These are phyloP conservation scores for Naegleria fowleri DNA, from an alignment of 208 protist species.

Conservation along the genomic window DNA sequence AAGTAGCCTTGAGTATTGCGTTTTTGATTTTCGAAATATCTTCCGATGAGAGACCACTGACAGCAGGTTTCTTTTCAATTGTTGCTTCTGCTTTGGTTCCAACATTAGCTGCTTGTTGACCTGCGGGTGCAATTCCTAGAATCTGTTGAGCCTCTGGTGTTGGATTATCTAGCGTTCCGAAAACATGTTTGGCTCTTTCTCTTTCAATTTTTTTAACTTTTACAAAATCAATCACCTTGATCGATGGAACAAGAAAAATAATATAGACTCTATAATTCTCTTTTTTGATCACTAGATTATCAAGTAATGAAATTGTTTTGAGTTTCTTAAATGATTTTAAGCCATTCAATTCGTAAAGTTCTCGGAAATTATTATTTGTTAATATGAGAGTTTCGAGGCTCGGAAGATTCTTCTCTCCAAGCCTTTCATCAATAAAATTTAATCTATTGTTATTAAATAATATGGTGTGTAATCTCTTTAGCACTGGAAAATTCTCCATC, in stretches of 20 bases:
- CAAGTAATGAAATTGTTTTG: background rate
- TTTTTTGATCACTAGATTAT: slow-evolving; percentile 4
- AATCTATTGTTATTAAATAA: slow-evolving; percentile 1
- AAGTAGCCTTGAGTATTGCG: background rate
- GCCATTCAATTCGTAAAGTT: background rate
- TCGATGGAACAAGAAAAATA: background rate
- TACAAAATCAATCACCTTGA: background rate
- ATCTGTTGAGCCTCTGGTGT: background rate
- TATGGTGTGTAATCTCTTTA: background rate
- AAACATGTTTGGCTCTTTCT: background rate
- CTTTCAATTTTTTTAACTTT: background rate
- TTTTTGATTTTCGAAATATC: background rate
- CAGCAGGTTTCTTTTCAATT: background rate
- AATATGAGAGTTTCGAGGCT: background rate
- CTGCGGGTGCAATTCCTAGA: background rate
- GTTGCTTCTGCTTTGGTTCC: background rate
- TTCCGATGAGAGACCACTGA: too few species aligned
- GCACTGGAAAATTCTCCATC: background rate
- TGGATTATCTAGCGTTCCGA: background rate
- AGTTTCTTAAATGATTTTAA: background rate
- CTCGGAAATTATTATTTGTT: slow-evolving; percentile 18
- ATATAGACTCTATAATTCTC: background rate
- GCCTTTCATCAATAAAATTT: background rate
- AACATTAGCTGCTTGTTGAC: too few species aligned
- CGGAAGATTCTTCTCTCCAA: background rate